Evolutionary conservation across 345 rosid species (phyloP).

Genomic region (Bruguiera gymnorhiza): DNA sequence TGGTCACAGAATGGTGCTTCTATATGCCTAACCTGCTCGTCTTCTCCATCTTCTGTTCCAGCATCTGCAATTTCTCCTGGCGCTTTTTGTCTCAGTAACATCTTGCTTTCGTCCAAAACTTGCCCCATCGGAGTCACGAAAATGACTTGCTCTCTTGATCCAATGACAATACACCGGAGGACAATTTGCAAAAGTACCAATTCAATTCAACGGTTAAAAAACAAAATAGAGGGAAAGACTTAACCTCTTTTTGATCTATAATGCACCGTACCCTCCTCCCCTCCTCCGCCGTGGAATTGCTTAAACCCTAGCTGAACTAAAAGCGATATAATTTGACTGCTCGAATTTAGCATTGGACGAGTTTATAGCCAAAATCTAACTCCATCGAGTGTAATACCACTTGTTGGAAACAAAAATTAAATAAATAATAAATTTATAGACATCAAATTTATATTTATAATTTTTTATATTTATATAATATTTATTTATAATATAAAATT

Average conservation of each 20-base stretch:
- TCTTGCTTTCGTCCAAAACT: slow-evolving; percentile 86
- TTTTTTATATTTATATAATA: no score
- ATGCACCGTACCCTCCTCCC: slow-evolving; percentile 37
- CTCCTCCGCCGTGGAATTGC: slow-evolving; percentile 14
- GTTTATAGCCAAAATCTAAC: no score
- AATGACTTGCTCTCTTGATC: slow-evolving; percentile 13
- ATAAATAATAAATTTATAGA: no score
- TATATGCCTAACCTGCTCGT: slow-evolving; percentile 33
- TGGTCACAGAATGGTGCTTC: slow-evolving; percentile 45
- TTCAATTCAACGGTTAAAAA: slow-evolving; percentile 49
- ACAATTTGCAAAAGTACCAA: not conserved
- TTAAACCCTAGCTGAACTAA: no score
- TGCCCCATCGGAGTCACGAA: slow-evolving; percentile 49
- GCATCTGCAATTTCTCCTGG: slow-evolving; percentile 67
- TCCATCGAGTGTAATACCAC: no score
- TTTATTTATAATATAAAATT: no score
- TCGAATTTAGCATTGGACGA: no score
- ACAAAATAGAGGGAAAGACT: slow-evolving; percentile 14
- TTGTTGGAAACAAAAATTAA: no score
- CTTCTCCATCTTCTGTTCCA: slow-evolving; percentile 23
- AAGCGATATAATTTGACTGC: no score
- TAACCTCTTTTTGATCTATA: slow-evolving; percentile 57
- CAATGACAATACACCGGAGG: slow-evolving; percentile 2
- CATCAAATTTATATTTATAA: no score
- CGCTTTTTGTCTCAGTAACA: slow-evolving; percentile 77